A percentile compares a stretch with the other conserved stretches of the same genome.
Conservation (phyloP, 2,329 filamentous ascomycete genomes). For the Talaromyces sp. region DNA sequence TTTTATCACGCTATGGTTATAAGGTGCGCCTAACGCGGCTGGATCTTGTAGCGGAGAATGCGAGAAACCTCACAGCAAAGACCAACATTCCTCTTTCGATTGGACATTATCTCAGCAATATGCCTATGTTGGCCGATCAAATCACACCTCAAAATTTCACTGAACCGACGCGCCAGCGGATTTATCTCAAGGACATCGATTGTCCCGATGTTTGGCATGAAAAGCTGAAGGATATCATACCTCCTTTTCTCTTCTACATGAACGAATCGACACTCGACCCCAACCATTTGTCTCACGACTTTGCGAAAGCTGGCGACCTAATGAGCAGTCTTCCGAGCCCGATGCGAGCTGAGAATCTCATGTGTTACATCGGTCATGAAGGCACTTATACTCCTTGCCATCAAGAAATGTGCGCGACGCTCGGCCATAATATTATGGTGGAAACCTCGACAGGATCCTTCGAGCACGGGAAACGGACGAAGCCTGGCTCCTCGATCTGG, state of each 20-base stretch:
- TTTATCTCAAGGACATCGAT: slow-evolving; percentile 97
- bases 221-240: slow-evolving; percentile 73
- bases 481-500: slow-evolving; percentile 88
- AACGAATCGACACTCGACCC: slow-evolving; percentile 71
- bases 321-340: slow-evolving; percentile 86
- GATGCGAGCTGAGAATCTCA: slow-evolving; percentile 93
- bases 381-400: slow-evolving; percentile 95
- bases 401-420: slow-evolving; percentile 93
- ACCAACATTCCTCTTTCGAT: slow-evolving; percentile 79
- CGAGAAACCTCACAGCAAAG: slow-evolving; percentile 74
- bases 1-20: neutral
- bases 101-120: slow-evolving; percentile 84
- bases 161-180: slow-evolving; percentile 75
- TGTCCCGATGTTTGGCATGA: slow-evolving; percentile 85
- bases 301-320: slow-evolving; percentile 77
- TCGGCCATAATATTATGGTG: slow-evolving; percentile 98
- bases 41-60: slow-evolving; percentile 66
- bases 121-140: slow-evolving; percentile 79
- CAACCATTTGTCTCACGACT: slow-evolving; percentile 56
- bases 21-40: neutral
- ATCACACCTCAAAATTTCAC: slow-evolving; percentile 74
- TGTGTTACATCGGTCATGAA: slow-evolving; percentile 98
- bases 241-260: slow-evolving; percentile 81
- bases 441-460: slow-evolving; percentile 69
- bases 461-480: slow-evolving; percentile 67